Percentiles rank a stretch among this genome's conserved stretches.
These are phyloP conservation scores for Wickerhamomyces canadensis DNA, from an alignment of 805 yeast genomes.

Conservation along the genomic window DNA sequence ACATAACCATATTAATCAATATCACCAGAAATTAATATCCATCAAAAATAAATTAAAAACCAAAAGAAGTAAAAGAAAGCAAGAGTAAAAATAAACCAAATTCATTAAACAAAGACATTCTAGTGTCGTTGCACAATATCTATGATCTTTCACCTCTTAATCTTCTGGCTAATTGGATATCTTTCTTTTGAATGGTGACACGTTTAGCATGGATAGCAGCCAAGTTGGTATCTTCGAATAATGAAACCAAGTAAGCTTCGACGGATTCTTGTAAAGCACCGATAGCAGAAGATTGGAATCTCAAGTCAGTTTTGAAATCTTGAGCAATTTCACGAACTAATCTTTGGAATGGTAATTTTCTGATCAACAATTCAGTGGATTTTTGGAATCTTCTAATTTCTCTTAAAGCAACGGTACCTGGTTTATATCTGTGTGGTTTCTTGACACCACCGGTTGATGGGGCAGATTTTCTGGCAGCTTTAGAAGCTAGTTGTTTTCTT, in stretches of 20 bases:
- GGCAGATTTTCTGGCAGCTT: conserved; percentile 91
- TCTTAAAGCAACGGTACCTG: conserved; percentile 94
- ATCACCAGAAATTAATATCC: too few species aligned
- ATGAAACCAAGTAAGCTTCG: conserved; percentile 93
- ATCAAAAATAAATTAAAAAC: not conserved
- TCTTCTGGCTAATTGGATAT: conserved; percentile 96
- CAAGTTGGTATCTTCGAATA: conserved; percentile 96
- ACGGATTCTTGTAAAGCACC: conserved; percentile 98
- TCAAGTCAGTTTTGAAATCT: conserved; percentile 87
- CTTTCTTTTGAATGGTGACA: conserved; percentile 98
- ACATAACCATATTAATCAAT: not conserved
- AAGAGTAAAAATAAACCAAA: not conserved
- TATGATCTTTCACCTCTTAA: conserved; percentile 94
- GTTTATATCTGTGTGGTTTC: conserved; percentile 95
- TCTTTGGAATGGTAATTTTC: conserved; percentile 97
- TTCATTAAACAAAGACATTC: too few species aligned
- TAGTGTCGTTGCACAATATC: too few species aligned
- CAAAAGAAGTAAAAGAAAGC: not conserved
- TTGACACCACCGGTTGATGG: conserved; percentile 91
- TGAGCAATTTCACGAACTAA: conserved; percentile 94
- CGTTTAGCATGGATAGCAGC: conserved; percentile 99
- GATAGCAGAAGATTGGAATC: conserved; percentile 96
- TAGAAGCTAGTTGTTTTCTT: conserved; percentile 88
- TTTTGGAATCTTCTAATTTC: conserved; percentile 98
- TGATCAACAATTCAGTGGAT: conserved; percentile 89